phyloP scores from a whole-genome alignment of 371 early-diverging fungal genomes.

The Mucor plumbeus region DNA sequence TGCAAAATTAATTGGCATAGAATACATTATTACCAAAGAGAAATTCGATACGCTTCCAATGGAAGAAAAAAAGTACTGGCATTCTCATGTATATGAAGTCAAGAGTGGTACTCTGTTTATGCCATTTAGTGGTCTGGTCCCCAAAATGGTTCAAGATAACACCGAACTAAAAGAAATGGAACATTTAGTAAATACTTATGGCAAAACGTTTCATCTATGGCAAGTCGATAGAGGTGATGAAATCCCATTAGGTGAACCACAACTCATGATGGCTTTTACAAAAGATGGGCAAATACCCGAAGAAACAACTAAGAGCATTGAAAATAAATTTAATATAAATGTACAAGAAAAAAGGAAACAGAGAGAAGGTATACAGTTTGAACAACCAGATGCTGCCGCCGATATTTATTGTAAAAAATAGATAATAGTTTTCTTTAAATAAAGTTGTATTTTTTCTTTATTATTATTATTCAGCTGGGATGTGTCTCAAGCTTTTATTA shows the following conservation, averaged over 20 bases:
- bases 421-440: not conserved
- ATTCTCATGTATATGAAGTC: conserved; percentile 53
- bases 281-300: conserved; percentile 23
- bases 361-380: not conserved
- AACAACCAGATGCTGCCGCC: not conserved
- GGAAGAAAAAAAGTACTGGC: conserved; percentile 53
- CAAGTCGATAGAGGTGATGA: conserved; percentile 35
- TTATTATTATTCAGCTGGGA: too few species aligned
- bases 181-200: conserved; percentile 41
- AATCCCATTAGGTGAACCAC: conserved; percentile 32
- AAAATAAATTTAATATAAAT: not conserved
- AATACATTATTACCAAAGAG: conserved; percentile 58
- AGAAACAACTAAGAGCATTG: not conserved
- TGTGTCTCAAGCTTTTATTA: too few species aligned
- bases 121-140: conserved; percentile 11
- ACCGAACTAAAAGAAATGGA: conserved; percentile 32
- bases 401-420: not conserved
- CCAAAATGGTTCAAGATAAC: conserved; percentile 20
- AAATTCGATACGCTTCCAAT: conserved; percentile 44
- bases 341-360: not conserved
- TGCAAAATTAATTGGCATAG: conserved; percentile 57
- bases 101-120: conserved; percentile 33
- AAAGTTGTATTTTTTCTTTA: too few species aligned
- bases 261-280: conserved; percentile 30
- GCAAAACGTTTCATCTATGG: conserved; percentile 42